Evolutionary conservation across 2,329 filamentous ascomycete species (phyloP).

Genomic region (Magnaporthiopsis poae): DNA sequence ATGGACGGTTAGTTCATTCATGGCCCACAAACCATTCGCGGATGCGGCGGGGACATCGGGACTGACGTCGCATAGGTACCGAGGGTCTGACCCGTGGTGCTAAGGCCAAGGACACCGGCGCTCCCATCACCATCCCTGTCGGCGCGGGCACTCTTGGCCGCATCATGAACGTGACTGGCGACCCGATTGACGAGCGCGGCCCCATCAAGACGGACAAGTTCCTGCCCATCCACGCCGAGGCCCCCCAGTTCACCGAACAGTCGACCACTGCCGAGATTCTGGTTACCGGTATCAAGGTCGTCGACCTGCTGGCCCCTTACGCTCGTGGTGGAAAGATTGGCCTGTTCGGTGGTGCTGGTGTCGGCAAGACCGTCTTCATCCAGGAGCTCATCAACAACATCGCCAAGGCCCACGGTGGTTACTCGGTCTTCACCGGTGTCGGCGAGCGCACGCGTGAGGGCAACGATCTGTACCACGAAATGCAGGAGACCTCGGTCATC

Average conservation of each 20-base stretch:
- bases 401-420: constrained; percentile 99
- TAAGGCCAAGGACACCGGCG: constrained; percentile 76
- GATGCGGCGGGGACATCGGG: background rate
- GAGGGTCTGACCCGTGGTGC: constrained; percentile 96
- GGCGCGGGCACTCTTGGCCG: constrained; percentile 87
- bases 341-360: constrained; percentile 99
- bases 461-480: constrained; percentile 99
- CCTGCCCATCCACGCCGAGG: constrained; percentile 85
- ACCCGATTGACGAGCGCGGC: constrained; percentile 98
- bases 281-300: constrained; percentile 99
- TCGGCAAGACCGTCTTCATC: constrained; percentile 99
- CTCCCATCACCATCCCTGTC: constrained; percentile 93
- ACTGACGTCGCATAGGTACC: constrained; percentile 55
- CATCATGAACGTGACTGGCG: constrained; percentile 99
- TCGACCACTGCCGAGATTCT: constrained; percentile 93
- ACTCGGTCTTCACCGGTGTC: constrained; percentile 99
- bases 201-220: constrained; percentile 88
- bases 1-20: constrained; percentile 76
- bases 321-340: constrained; percentile 99
- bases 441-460: constrained; percentile 99
- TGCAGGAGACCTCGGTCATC: constrained; percentile 99
- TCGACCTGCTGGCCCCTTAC: constrained; percentile 96
- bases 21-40: constrained; percentile 11
- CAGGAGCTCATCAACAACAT: constrained; percentile 99
- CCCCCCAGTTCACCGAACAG: constrained; percentile 87